Evolutionary conservation across 106 monocot species (phyloP), one percentile per base, ranked within the genome.

Genomic region (Allium cepa): DNA sequence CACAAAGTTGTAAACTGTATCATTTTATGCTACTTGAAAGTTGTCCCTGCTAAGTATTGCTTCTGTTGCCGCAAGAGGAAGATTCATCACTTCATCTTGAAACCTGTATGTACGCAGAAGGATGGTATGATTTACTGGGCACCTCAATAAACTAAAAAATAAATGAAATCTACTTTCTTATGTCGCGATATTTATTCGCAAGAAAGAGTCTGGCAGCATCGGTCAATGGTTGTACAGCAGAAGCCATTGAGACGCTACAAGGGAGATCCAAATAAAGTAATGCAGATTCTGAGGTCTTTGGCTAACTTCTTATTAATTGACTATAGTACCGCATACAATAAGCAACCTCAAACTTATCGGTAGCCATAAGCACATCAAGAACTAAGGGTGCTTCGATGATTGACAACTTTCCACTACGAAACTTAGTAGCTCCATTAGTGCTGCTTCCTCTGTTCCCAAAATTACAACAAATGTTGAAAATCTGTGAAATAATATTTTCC

Each of bases 121-220:
- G 5, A 53, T 53, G 1, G 15, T 1, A 53, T 10, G 1, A 53
- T 1, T 53, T 2, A 2, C 2, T 10, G 53, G 2, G 53, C 5
- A 6, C 5, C 5, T 3, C 5, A 15, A 15, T 11, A 11, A 2
- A 53, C 1, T 11, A 6, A 53, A 11, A 2, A 15, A 6, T 3
- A 11, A 2, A 3, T 6, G 5, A 53, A 18, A 76, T 75, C 72
- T 56, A 88, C 88, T 84, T 88, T 14, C 64, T 81, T 62, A 88
- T 66, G 63, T 88, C 88, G 27, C 73, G 78, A 46, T 81, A 84
- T 56, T 81, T 81, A 47, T 66, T 76, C n/a, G 84, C 73, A 66
- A 88, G 88, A 57, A 76, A 88, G 13, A 81, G 78, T 70, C 78
- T 88, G 52, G 88, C 88, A 7, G 88, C 78, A 76, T 88, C 88